These are phyloP conservation scores for Lentinula novae-zelandiae DNA, from an alignment of 1,284 basidiomycete genomes.

Conservation along the genomic window DNA sequence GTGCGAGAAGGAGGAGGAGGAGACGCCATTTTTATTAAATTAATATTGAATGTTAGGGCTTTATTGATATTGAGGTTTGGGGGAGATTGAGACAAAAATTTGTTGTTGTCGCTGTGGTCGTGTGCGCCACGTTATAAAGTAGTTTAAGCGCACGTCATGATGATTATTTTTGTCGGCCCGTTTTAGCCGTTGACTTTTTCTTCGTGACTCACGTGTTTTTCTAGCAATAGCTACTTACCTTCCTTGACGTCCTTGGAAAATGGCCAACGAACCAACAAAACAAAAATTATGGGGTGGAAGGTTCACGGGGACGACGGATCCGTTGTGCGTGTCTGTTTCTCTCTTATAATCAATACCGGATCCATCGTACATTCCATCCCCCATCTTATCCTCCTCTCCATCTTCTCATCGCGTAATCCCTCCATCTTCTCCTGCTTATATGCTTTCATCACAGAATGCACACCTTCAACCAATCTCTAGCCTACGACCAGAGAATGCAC, in stretches of 20 bases:
- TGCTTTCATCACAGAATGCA: slow-evolving; percentile 67
- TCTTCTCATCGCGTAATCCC: no score
- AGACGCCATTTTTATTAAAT: background rate
- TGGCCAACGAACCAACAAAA: slow-evolving; percentile 63
- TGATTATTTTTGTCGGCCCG: background rate
- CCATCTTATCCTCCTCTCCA: no score
- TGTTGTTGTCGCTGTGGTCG: background rate
- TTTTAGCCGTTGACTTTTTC: background rate
- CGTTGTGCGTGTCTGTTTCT: slow-evolving; percentile 54
- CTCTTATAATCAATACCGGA: background rate
- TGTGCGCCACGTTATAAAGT: no score
- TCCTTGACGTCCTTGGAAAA: slow-evolving; percentile 17
- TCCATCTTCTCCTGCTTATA: no score
- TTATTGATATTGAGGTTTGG: no score
- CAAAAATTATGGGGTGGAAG: slow-evolving; percentile 88
- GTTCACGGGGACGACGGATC: slow-evolving; percentile 87
- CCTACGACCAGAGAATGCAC: slow-evolving; percentile 94
- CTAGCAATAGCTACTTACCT: no score
- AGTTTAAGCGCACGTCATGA: no score
- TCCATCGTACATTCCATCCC: no score
- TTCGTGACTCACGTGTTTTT: background rate
- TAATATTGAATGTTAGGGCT: no score
- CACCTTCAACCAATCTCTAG: slow-evolving; percentile 92
- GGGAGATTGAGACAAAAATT: no score
- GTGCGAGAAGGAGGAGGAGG: slow-evolving; percentile 4